Evolutionary conservation across 129 eudicot species (phyloP).

Genomic region (Lonicera japonica): DNA sequence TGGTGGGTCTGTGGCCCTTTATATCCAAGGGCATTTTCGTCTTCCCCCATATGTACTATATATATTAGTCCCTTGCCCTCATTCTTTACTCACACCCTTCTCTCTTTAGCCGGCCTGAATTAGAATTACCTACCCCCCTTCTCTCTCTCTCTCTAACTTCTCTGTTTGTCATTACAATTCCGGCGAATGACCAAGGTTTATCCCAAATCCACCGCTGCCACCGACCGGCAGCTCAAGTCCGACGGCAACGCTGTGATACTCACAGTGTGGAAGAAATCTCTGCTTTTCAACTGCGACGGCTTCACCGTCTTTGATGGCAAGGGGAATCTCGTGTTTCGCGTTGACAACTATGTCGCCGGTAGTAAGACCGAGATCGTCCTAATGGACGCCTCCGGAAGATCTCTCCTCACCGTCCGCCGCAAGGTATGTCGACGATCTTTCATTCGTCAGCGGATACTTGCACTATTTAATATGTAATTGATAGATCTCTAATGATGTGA

Average conservation of each 20-base stretch:
- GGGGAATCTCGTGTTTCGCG: conserved; percentile 67
- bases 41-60: neutral
- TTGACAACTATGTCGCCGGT: conserved; percentile 52
- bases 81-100: neutral
- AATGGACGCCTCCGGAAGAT: conserved; percentile 59
- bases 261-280: conserved; percentile 76
- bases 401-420: conserved; percentile 70
- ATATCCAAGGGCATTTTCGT: neutral
- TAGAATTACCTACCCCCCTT: neutral
- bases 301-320: conserved; percentile 62
- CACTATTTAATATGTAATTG: neutral
- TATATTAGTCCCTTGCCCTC: neutral
- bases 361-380: conserved; percentile 43
- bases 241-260: conserved; percentile 19
- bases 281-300: conserved; percentile 69
- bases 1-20: neutral
- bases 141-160: conserved; percentile 2
- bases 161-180: neutral
- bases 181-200: conserved; percentile 36
- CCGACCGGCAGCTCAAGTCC: neutral
- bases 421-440: conserved; percentile 32
- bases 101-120: neutral
- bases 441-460: no score
- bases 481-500: neutral
- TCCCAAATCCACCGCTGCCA: conserved; percentile 20